Conservation (phyloP, 2,329 filamentous ascomycete species). For the Metarhizium brunneum region DNA sequence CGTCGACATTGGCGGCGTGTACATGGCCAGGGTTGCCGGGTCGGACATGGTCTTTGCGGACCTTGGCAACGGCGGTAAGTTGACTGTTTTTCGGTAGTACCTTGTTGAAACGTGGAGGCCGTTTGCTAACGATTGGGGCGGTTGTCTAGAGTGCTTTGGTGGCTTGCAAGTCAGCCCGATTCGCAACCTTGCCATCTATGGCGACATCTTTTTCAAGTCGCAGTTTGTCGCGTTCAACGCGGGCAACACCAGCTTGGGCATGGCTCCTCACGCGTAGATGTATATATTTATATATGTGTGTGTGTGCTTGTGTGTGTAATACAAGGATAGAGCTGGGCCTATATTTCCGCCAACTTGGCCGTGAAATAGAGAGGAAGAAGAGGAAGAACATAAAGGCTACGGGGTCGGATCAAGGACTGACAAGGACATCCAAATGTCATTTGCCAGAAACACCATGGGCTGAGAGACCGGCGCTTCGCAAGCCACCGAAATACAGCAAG, state of each 20-base stretch:
- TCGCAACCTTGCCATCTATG: conserved; percentile 48
- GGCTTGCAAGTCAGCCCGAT: conserved; percentile 51
- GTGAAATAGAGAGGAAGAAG: too few relatives aligned
- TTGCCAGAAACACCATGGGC: too few relatives aligned
- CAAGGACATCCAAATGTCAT: too few relatives aligned
- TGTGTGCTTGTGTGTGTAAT: too few relatives aligned
- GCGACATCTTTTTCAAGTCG: conserved; percentile 53
- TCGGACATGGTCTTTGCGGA: conserved; percentile 44
- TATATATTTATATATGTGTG: neutral
- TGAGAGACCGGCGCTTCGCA: too few relatives aligned
- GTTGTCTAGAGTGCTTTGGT: conserved; percentile 49
- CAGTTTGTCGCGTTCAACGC: conserved; percentile 50
- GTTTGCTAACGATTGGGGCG: neutral
- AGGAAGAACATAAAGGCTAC: too few relatives aligned
- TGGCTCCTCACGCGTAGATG: conserved; percentile 26
- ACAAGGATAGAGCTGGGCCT: too few relatives aligned
- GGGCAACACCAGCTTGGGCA: conserved; percentile 43
- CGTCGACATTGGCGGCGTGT: conserved; percentile 46
- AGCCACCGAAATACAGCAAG: too few relatives aligned
- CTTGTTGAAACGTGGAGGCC: too few relatives aligned
- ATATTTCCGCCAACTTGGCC: too few relatives aligned
- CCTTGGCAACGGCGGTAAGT: conserved; percentile 42
- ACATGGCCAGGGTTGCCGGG: conserved; percentile 46
- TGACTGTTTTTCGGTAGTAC: neutral
- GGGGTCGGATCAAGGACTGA: too few relatives aligned